phyloP scores from a whole-genome alignment of 805 yeast genomes.

The Cyberlindnera subsufficiens region DNA sequence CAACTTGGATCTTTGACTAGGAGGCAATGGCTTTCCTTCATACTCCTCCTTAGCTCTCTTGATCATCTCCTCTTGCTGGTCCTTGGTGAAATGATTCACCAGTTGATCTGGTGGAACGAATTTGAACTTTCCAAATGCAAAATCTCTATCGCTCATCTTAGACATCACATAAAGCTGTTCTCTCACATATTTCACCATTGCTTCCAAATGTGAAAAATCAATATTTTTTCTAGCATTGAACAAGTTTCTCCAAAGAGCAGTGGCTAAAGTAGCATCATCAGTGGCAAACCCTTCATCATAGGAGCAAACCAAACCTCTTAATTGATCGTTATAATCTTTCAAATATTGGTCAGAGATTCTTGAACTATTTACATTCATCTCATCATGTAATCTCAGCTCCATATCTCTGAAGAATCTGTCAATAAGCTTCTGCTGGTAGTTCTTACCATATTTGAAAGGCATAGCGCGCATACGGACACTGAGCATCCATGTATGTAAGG shows the following conservation, averaged over 20 bases:
- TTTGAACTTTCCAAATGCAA: constrained; percentile 82
- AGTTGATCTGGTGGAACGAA: constrained; percentile 80
- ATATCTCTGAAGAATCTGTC: constrained; percentile 88
- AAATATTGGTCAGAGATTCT: constrained; percentile 79
- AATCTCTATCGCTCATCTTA: constrained; percentile 83
- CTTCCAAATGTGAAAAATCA: constrained; percentile 80
- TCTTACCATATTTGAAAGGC: constrained; percentile 84
- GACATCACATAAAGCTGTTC: constrained; percentile 84
- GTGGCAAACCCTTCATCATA: constrained; percentile 89
- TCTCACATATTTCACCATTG: constrained; percentile 83
- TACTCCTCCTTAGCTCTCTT: constrained; percentile 44
- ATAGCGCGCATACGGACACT: constrained; percentile 93
- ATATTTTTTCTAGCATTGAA: constrained; percentile 80
- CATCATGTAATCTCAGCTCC: constrained; percentile 79
- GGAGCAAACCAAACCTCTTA: constrained; percentile 82
- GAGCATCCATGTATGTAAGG: constrained; percentile 89
- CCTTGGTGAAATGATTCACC: constrained; percentile 63
- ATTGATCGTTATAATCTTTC: constrained; percentile 85
- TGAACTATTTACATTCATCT: constrained; percentile 77
- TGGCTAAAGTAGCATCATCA: constrained; percentile 72
- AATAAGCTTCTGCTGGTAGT: constrained; percentile 86
- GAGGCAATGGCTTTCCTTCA: constrained; percentile 39
- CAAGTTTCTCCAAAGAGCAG: constrained; percentile 85
- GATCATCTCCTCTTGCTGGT: constrained; percentile 53
- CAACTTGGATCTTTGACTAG: constrained; percentile 52